Percentiles rank a stretch among this genome's conserved stretches.
Conservation (phyloP, 768 basidiomycete genomes). For the Tulasnella sp. region DNA sequence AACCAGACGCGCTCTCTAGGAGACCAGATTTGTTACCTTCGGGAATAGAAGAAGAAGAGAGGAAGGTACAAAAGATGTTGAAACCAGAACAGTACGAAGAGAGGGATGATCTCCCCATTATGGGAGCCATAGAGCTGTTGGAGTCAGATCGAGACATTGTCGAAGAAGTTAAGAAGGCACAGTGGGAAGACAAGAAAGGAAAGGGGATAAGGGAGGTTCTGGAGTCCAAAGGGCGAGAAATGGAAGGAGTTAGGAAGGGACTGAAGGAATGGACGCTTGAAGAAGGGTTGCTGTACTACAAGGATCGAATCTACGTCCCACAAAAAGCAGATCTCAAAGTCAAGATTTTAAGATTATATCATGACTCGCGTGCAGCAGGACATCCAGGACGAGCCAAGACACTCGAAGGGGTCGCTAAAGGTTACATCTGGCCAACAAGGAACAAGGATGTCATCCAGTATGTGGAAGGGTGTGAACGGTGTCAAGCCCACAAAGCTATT, state of each 20-base stretch:
- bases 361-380: not conserved
- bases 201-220: not conserved
- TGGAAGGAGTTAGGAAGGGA: not conserved
- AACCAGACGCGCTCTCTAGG: not conserved
- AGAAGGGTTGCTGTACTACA: not conserved
- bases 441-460: not conserved
- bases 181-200: not conserved
- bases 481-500: slow-evolving; percentile 4
- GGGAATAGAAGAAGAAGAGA: not conserved
- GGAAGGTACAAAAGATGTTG: too few relatives aligned
- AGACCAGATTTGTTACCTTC: not conserved
- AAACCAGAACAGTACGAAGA: not conserved
- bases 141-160: not conserved
- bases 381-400: not conserved
- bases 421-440: slow-evolving; percentile 2
- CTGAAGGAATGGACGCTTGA: not conserved
- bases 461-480: not conserved
- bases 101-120: too few relatives aligned
- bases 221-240: not conserved
- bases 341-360: not conserved
- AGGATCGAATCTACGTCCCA: slow-evolving; percentile 1
- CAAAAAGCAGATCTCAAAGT: not conserved
- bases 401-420: not conserved
- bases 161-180: not conserved
- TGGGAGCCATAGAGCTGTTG: too few relatives aligned